phyloP scores from a whole-genome alignment of 805 yeast genomes.

The Debaryomyces castellii region DNA sequence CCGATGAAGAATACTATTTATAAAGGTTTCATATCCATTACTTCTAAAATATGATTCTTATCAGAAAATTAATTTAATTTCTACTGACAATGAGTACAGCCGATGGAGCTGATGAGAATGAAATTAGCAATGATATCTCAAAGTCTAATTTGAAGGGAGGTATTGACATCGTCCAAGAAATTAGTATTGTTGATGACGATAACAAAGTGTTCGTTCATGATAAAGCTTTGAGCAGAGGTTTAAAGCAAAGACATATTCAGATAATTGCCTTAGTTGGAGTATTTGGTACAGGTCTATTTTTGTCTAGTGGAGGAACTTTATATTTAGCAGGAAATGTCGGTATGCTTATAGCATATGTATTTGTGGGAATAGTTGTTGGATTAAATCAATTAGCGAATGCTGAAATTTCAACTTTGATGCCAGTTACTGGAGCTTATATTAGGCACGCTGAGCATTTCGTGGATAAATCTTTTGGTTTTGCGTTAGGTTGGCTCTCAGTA shows the following conservation, averaged over 20 bases:
- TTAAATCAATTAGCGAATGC: conserved; percentile 40
- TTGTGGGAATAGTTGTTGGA: conserved; percentile 46
- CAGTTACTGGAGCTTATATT: conserved; percentile 35
- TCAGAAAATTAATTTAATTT: too few relatives aligned
- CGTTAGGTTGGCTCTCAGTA: conserved; percentile 45
- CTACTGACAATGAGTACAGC: not conserved
- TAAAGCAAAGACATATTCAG: conserved; percentile 18
- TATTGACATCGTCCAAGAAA: not conserved
- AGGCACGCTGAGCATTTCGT: conserved; percentile 37
- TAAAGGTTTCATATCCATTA: not conserved
- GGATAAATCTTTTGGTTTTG: conserved; percentile 47
- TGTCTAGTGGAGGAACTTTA: conserved; percentile 53
- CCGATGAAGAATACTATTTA: not conserved
- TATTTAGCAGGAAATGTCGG: conserved; percentile 45
- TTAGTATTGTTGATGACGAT: not conserved
- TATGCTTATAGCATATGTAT: conserved; percentile 46
- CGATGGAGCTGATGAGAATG: not conserved
- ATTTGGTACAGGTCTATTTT: conserved; percentile 54
- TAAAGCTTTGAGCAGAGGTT: conserved; percentile 11
- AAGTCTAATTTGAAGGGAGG: not conserved
- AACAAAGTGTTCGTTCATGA: conserved; percentile 7
- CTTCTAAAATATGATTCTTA: not conserved
- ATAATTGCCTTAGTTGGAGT: conserved; percentile 23
- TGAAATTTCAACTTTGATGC: conserved; percentile 37
- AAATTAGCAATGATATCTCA: not conserved